These are phyloP conservation scores for Dioszegia hungarica DNA, from an alignment of 768 basidiomycete genomes.

Conservation along the genomic window DNA sequence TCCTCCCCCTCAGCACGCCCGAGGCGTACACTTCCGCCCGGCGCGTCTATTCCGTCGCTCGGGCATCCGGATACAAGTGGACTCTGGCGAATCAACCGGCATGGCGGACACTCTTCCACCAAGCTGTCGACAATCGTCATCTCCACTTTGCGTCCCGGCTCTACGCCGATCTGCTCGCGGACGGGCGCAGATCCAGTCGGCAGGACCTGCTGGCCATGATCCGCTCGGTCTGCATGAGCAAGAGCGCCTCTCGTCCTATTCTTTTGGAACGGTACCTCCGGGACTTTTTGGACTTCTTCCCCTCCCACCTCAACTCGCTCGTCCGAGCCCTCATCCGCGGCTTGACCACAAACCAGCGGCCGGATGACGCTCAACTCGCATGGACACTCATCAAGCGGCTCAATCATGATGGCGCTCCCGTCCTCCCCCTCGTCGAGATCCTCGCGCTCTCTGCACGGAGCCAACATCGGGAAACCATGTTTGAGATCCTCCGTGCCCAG, in stretches of 20 bases:
- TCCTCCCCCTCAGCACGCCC: background rate
- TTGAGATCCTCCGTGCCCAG: background rate
- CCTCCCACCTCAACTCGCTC: background rate
- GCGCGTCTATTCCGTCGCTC: constrained; percentile 16
- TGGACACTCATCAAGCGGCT: constrained; percentile 4
- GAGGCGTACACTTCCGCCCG: constrained; percentile 21
- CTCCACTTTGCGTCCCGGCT: constrained; percentile 32
- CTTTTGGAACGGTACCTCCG: constrained; percentile 34
- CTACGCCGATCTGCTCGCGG: constrained; percentile 30
- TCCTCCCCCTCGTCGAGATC: background rate
- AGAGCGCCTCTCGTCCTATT: constrained; percentile 15
- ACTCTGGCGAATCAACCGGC: background rate
- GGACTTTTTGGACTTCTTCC: constrained; percentile 22
- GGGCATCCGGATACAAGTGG: constrained; percentile 17
- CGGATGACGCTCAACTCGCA: constrained; percentile 15
- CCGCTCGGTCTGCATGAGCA: constrained; percentile 10
- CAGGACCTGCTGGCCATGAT: constrained; percentile 24
- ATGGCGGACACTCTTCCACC: constrained; percentile 19
- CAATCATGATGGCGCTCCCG: background rate
- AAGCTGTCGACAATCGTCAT: constrained; percentile 16
- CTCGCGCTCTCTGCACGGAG: background rate
- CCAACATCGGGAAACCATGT: background rate
- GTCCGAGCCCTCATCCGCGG: constrained; percentile 20
- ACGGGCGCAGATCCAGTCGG: constrained; percentile 9
- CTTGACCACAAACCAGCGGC: background rate